Percentiles rank a stretch among this genome's conserved stretches.
phyloP scores from a whole-genome alignment of 2,329 filamentous ascomycete genomes.

The Trichoderma citrinoviride region DNA sequence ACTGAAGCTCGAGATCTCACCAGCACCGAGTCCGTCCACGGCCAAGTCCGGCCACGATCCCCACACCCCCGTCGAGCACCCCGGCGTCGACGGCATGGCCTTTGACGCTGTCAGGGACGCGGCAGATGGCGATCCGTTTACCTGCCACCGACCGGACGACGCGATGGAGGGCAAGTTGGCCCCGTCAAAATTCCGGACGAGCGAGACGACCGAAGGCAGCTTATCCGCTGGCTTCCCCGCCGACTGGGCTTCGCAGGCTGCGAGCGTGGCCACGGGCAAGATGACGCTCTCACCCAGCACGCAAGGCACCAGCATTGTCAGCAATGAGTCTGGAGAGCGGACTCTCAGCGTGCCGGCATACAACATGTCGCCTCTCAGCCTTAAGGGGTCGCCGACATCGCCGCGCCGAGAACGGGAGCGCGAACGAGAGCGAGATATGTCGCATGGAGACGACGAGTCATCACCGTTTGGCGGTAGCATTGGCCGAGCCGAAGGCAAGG shows the following conservation, averaged over 20 bases:
- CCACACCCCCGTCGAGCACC: slow-evolving; percentile 35
- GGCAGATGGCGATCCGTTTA: slow-evolving; percentile 50
- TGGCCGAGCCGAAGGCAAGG: slow-evolving; percentile 48
- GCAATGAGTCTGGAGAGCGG: slow-evolving; percentile 55
- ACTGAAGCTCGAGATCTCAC: slow-evolving; percentile 28
- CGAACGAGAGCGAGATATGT: slow-evolving; percentile 10
- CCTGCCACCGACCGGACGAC: slow-evolving; percentile 35
- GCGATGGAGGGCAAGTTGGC: slow-evolving; percentile 39
- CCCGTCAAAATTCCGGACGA: slow-evolving; percentile 53
- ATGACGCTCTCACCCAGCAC: slow-evolving; percentile 65
- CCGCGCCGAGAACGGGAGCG: slow-evolving; percentile 26
- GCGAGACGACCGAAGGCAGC: slow-evolving; percentile 62
- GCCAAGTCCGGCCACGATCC: slow-evolving; percentile 20
- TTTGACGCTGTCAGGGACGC: slow-evolving; percentile 50
- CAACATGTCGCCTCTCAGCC: slow-evolving; percentile 40
- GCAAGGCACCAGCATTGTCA: slow-evolving; percentile 63
- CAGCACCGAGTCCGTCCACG: slow-evolving; percentile 22
- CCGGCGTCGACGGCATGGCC: slow-evolving; percentile 44
- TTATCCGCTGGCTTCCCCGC: slow-evolving; percentile 52
- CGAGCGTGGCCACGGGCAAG: slow-evolving; percentile 61
- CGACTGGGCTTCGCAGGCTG: slow-evolving; percentile 62
- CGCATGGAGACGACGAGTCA: slow-evolving; percentile 32
- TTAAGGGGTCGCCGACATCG: slow-evolving; percentile 33
- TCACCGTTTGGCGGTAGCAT: slow-evolving; percentile 42
- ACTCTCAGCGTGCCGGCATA: slow-evolving; percentile 43